Conservation (phyloP, 2,329 filamentous ascomycete genomes). For the Acephala macrosclerotiorum region DNA sequence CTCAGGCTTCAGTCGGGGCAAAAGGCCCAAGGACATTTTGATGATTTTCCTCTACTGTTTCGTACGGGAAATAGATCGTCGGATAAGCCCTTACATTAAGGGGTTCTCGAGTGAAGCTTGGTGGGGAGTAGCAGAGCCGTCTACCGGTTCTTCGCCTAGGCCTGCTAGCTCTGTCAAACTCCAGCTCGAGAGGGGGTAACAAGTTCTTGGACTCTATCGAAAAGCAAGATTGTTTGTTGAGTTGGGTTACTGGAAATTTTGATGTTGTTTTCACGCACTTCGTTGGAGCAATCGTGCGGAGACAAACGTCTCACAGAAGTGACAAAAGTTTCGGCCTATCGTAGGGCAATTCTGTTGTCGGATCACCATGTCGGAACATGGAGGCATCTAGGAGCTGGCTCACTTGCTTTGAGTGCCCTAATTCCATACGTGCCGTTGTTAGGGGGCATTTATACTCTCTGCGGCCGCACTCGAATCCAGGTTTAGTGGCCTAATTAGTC, state of each 20-base stretch:
- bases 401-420: neutral
- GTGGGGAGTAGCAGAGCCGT: neutral
- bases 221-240: neutral
- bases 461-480: neutral
- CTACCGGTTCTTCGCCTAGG: neutral
- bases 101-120: neutral
- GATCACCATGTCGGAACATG: neutral
- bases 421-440: neutral
- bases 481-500: too few relatives aligned
- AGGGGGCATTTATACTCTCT: neutral
- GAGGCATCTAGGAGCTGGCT: neutral
- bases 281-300: neutral
- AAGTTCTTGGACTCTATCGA: neutral
- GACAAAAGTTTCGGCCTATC: neutral
- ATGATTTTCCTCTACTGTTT: neutral
- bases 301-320: neutral
- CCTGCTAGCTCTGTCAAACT: neutral
- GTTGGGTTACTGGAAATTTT: neutral
- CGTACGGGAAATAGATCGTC: slow-evolving; percentile 1
- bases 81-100: too few relatives aligned
- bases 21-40: neutral
- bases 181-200: neutral
- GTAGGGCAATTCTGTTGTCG: neutral
- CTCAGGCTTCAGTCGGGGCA: neutral
- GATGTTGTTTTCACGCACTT: slow-evolving; percentile 1